Evolutionary conservation across 2,329 filamentous ascomycete species (phyloP), one percentile per base, ranked within the genome.

Genomic region (Stachybotrys chlorohalonatus): DNA sequence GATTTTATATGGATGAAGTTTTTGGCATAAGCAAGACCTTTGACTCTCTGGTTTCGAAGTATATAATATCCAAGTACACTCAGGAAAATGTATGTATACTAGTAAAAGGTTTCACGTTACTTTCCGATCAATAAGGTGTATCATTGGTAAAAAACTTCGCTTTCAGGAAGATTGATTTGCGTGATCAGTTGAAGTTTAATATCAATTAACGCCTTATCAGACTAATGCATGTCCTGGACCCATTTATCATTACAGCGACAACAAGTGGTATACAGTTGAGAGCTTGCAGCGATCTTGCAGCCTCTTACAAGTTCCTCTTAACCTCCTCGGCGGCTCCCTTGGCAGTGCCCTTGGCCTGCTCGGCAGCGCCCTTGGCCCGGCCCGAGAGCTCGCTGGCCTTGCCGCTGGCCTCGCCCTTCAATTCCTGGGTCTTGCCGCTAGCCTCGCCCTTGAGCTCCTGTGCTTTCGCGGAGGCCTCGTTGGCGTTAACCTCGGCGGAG

Each of bases 281-380:
- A 9, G 36, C 36, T 42, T 42, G 36, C 9, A 42, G 8, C 36
- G 36, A 2, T 24, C 24, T 24, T 24, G 24, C 24, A 24, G 46
- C 47, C 8, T 48, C 8, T 60, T 61, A 67, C 51, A 67, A 47
- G 56, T 64, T 69, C 55, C 62, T 61, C 65, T 70, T 66, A 8
- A 64, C 58, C 62, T 73, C 58, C 53, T 68, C 86, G 8, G 67
- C 69, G 46, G 66, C 66, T 1, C 73, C 74, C 62, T 78, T 64
- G 3, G 70, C 71, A 61, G 75, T 76, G 47, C 71, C 70, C 59
- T 72, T 65, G 5, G 63, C 57, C 45, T 71, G 61, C 53, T 68
- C 86, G 7, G 67, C 69, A 46, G 66, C 66, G 1, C 73, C 74
- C 62, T 78, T 64, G 4, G 70, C 71, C 61, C 75, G 76, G 47